These are phyloP conservation scores for Flaveria brownii DNA, from an alignment of 129 eudicot genomes.

Conservation along the genomic window DNA sequence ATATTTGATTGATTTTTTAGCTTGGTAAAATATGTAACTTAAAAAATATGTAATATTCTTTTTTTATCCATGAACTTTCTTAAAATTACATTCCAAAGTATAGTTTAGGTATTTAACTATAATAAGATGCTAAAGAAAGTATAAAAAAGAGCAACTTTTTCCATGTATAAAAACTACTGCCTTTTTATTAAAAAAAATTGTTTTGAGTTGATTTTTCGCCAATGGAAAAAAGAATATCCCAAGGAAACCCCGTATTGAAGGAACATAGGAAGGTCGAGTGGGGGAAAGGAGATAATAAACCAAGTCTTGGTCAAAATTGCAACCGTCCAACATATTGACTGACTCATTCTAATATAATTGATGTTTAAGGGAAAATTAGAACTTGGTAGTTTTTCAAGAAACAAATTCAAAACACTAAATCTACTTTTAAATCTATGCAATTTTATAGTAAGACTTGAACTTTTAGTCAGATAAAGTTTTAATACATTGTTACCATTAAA, in stretches of 20 bases:
- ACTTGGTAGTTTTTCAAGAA: too few species aligned
- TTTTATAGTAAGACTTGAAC: too few species aligned
- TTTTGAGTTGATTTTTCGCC: background rate
- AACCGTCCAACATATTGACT: background rate
- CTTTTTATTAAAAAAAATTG: background rate
- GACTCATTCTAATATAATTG: constrained; percentile 12
- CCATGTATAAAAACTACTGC: background rate
- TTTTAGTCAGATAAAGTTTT: too few species aligned
- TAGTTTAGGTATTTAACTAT: too few species aligned
- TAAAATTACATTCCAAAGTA: background rate
- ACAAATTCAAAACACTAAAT: too few species aligned
- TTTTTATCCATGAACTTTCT: background rate
- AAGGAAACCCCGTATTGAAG: background rate
- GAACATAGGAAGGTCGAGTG: background rate
- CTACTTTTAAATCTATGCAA: too few species aligned
- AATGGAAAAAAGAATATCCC: background rate
- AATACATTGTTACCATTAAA: too few species aligned
- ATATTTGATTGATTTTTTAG: too few species aligned
- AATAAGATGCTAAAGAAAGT: too few species aligned
- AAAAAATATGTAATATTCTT: too few species aligned
- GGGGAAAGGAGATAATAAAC: background rate
- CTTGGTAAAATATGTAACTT: too few species aligned
- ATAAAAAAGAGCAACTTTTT: background rate
- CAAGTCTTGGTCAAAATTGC: constrained; percentile 23
- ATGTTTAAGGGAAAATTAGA: background rate